Evolutionary conservation across 2,329 filamentous ascomycete genomes (phyloP).

Genomic region (Rhexocercosporidium sp.): DNA sequence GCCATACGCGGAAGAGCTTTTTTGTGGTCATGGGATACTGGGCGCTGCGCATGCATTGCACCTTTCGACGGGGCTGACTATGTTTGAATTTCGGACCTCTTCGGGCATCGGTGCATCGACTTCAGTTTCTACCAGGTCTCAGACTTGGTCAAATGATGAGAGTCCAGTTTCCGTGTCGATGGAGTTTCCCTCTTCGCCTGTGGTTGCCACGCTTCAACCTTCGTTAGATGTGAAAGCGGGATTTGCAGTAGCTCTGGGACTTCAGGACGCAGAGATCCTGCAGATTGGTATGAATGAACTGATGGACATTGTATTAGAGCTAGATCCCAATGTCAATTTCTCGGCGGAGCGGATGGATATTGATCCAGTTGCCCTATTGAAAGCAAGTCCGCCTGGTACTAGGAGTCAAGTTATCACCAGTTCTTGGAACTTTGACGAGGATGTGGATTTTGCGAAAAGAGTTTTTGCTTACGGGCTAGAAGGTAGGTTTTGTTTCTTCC

Average conservation of each 20-base stretch:
- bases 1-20: not conserved
- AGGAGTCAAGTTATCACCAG: slow-evolving; percentile 6
- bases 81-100: not conserved
- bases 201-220: not conserved
- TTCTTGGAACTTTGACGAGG: not conserved
- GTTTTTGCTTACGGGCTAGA: slow-evolving; percentile 1
- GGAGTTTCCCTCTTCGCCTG: not conserved
- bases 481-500: not conserved
- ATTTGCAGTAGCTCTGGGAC: not conserved
- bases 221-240: not conserved
- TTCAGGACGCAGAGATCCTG: not conserved
- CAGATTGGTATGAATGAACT: not conserved
- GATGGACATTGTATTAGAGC: not conserved
- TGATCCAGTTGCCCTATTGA: not conserved
- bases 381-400: not conserved
- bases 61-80: not conserved
- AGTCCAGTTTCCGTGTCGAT: not conserved
- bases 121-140: not conserved
- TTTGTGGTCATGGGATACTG: not conserved
- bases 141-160: not conserved
- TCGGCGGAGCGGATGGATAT: not conserved
- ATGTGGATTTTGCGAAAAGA: slow-evolving; percentile 4
- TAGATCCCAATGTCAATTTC: not conserved
- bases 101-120: not conserved
- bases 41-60: not conserved